A percentile compares a stretch with the other conserved stretches of the same genome.
phyloP scores from a whole-genome alignment of 192 early-diverging fungal genomes.

The Rhizoclosmatium globosum region DNA sequence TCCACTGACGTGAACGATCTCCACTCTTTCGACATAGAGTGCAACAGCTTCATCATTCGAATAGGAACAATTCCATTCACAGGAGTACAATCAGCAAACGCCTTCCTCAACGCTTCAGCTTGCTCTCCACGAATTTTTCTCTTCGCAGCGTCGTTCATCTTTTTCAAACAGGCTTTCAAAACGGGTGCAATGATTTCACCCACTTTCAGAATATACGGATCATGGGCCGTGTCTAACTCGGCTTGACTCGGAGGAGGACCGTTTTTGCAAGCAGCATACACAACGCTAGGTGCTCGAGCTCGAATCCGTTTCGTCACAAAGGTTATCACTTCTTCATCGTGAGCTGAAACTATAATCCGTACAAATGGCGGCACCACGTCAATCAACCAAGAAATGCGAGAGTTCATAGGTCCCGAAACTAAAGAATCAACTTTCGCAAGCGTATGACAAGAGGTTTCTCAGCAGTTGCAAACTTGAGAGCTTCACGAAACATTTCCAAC shows the following conservation, averaged over 20 bases:
- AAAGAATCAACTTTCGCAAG: conserved; percentile 28
- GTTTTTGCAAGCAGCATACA: conserved; percentile 7
- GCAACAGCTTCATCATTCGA: conserved; percentile 24
- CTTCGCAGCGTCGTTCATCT: conserved; percentile 2
- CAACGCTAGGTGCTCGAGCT: background rate
- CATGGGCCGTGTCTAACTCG: conserved; percentile 12
- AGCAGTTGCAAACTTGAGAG: conserved; percentile 12
- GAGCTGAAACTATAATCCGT: conserved; percentile 11
- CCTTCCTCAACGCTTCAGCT: conserved; percentile 11
- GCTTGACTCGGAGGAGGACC: background rate
- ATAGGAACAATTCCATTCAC: conserved; percentile 22
- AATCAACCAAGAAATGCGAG: conserved; percentile 27
- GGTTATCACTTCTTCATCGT: background rate
- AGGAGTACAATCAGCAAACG: background rate
- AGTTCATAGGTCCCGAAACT: background rate
- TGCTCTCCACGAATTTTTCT: conserved; percentile 12
- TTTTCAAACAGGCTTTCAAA: conserved; percentile 23
- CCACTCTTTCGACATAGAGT: conserved; percentile 15
- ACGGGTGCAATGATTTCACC: conserved; percentile 33
- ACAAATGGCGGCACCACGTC: conserved; percentile 35
- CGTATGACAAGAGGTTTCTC: conserved; percentile 23
- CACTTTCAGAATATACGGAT: conserved; percentile 16
- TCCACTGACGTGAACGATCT: background rate
- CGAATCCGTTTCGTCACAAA: conserved; percentile 22
- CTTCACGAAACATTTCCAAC: conserved; percentile 30